Evolutionary conservation across 768 basidiomycete genomes (phyloP).

Genomic region (Podaxis sp.): DNA sequence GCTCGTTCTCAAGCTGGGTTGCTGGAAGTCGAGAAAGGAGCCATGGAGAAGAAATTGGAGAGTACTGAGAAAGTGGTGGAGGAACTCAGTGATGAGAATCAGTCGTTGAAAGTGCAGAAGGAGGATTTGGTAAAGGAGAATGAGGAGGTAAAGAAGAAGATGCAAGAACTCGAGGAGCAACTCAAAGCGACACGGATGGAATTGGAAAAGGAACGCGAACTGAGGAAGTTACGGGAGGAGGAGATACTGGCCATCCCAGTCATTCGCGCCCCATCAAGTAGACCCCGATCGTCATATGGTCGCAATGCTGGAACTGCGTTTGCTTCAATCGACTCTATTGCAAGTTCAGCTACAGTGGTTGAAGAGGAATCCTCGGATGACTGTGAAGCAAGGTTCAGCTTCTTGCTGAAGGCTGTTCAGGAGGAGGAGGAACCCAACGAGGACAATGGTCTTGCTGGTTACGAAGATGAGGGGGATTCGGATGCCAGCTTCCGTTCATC

Average conservation of each 20-base stretch:
- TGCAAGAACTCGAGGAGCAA: slow-evolving; percentile 46
- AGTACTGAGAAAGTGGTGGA: slow-evolving; percentile 31
- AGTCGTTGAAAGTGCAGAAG: slow-evolving; percentile 24
- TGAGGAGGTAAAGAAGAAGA: slow-evolving; percentile 31
- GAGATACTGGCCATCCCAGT: slow-evolving; percentile 47
- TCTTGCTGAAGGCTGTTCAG: slow-evolving; percentile 52
- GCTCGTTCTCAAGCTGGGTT: slow-evolving; percentile 70
- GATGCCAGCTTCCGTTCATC: slow-evolving; percentile 48
- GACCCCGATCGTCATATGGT: slow-evolving; percentile 14
- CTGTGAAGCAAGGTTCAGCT: slow-evolving; percentile 35
- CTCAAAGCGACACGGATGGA: slow-evolving; percentile 37
- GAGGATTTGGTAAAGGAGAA: slow-evolving; percentile 33
- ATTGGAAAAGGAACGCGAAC: slow-evolving; percentile 25
- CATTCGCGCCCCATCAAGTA: slow-evolving; percentile 28
- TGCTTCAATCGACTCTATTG: slow-evolving; percentile 60
- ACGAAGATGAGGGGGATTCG: slow-evolving; percentile 68
- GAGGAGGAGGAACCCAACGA: slow-evolving; percentile 52
- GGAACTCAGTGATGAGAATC: slow-evolving; percentile 27
- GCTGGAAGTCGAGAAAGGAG: slow-evolving; percentile 65
- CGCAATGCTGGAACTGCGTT: slow-evolving; percentile 49
- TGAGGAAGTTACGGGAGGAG: slow-evolving; percentile 23
- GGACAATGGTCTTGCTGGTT: slow-evolving; percentile 58
- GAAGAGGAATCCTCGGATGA: slow-evolving; percentile 51
- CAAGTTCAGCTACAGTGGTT: slow-evolving; percentile 66
- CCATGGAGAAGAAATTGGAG: slow-evolving; percentile 47